Base-by-base conservation (phyloP, 345 rosid genomes). In the Aethionema arabicum region DNA sequence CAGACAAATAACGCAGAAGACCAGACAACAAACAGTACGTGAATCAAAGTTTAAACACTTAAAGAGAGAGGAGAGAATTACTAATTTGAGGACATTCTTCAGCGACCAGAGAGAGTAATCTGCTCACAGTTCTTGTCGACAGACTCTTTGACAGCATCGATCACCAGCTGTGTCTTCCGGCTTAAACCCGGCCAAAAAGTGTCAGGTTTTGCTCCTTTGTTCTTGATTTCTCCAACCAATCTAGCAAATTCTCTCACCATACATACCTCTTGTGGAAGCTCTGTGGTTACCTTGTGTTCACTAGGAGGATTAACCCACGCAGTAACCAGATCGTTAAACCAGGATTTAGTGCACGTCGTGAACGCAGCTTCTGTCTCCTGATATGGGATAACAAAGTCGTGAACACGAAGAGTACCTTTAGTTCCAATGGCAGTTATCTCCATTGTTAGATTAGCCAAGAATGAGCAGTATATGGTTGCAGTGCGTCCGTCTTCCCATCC, bases 181-280 rank as follows among this genome's bases (percentile, higher is more conserved):
- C 74, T 63, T 35, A 70, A 73, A 45, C 58, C 65, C 2, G 95
- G 91, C 98, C 98, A 89, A 61, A 65, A 80, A 30, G 59, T 75
- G 51, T 89, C 93, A 0, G 93, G 95, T 61, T 82, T 80, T 3
- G 78, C 78, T 11, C 93, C 90, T 5, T 67, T 74, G 21, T 66
- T 59, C 62, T 86, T 79, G 30, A 85, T 81, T 31, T 78, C 75
- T 39, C 75, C 75, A 2, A 86, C 98, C 78, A 88, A 68, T 40
- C 74, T 38, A 7, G 87, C 77, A 66, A 89, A 89, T 63, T 86
- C 95, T 60, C 73, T 77, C 61, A 92, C 90, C 98, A 88, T 85
- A 66, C 77, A 70, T 27, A 73, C 95, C 66, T 92, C 98, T 67
- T 92, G 96, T 0, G 98, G 93, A 52, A 89, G 72, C 51, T 84